Conservation (phyloP, 331 rosid species). For the Quercus lobata region DNA sequence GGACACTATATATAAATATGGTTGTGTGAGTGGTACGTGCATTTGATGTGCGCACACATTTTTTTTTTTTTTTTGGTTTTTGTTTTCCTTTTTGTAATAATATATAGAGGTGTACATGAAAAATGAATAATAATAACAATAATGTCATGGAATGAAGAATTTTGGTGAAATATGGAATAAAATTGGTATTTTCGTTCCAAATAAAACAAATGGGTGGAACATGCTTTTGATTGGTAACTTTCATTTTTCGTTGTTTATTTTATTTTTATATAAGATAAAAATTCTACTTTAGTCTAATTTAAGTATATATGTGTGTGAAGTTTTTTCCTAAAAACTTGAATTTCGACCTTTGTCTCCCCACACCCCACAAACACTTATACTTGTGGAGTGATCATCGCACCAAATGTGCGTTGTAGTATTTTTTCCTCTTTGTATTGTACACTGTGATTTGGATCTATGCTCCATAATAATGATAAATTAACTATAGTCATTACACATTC, state of each 20-base stretch:
- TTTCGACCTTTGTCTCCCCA: fast-evolving
- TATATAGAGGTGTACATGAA: too few species aligned
- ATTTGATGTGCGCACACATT: background rate
- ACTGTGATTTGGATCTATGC: too few species aligned
- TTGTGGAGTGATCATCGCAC: too few species aligned
- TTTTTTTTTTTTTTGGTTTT: background rate
- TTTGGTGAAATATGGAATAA: background rate
- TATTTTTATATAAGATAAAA: too few species aligned
- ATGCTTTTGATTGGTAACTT: background rate
- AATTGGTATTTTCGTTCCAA: background rate
- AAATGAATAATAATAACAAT: too few species aligned
- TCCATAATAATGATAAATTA: background rate
- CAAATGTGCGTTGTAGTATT: too few species aligned
- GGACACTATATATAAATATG: too few species aligned
- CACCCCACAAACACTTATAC: too few species aligned
- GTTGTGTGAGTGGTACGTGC: background rate
- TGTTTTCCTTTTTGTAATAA: too few species aligned
- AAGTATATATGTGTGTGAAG: too few species aligned
- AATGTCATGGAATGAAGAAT: background rate
- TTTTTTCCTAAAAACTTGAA: too few species aligned
- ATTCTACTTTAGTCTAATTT: too few species aligned
- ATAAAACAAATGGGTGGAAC: background rate
- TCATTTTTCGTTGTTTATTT: background rate
- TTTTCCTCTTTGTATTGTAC: background rate
- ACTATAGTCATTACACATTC: background rate